A percentile compares a stretch with the other conserved stretches of the same genome.
Evolutionary conservation across 2,329 filamentous ascomycete species (phyloP).

Genomic region (Aspergillus carbonarius): DNA sequence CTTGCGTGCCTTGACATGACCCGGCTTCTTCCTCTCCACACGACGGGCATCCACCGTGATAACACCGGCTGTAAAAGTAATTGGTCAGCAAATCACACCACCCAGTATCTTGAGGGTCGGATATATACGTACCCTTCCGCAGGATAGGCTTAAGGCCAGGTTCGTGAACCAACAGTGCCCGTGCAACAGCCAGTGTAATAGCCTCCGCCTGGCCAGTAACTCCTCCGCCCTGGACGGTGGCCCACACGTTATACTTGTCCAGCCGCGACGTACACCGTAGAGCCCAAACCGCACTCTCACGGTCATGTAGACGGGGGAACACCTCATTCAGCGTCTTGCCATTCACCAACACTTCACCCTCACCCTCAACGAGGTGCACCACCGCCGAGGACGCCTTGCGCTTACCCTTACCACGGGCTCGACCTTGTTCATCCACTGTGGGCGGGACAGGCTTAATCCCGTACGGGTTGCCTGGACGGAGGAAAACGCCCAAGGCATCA

Average conservation of each 20-base stretch:
- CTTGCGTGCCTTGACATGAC: conserved; percentile 95
- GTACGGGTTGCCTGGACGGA: conserved; percentile 70
- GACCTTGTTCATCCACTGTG: conserved; percentile 71
- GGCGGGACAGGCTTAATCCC: conserved; percentile 62
- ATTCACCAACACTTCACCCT: conserved; percentile 86
- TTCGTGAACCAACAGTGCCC: conserved; percentile 86
- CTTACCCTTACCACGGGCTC: conserved; percentile 76
- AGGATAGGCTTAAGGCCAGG: conserved; percentile 84
- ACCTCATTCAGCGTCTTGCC: conserved; percentile 78
- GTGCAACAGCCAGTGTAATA: conserved; percentile 83
- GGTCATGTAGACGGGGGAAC: conserved; percentile 87
- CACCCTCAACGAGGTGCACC: conserved; percentile 88
- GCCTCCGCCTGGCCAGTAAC: conserved; percentile 95
- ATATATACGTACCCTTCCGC: conserved; percentile 71
- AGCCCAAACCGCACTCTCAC: conserved; percentile 91
- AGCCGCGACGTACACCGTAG: conserved; percentile 77
- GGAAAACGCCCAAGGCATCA: conserved; percentile 66
- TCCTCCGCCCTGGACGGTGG: conserved; percentile 77
- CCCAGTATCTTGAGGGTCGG: not conserved
- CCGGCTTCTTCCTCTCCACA: conserved; percentile 98
- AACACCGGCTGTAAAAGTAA: conserved; percentile 69
- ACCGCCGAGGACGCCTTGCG: conserved; percentile 84
- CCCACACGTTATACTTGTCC: conserved; percentile 98
- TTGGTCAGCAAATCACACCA: conserved; percentile 17
- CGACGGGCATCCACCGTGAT: conserved; percentile 86